These are phyloP conservation scores for Trichoderma koningii DNA, from an alignment of 2,329 filamentous ascomycete genomes.

Conservation along the genomic window DNA sequence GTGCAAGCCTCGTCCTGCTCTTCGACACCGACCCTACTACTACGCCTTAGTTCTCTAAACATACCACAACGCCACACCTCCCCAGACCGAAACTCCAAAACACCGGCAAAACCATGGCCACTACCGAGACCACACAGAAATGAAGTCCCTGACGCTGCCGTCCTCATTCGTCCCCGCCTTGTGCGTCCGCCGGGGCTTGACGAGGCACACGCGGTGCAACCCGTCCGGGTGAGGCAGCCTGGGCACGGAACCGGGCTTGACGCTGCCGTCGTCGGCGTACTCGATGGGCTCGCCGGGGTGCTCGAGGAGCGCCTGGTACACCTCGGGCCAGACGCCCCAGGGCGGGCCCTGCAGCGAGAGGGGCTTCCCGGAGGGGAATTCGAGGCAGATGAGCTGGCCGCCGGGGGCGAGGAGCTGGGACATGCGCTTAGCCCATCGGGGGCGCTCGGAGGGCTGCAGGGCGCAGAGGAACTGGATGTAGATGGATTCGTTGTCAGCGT, in stretches of 20 bases:
- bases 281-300: conserved; percentile 67
- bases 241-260: conserved; percentile 44
- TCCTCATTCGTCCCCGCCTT: conserved; percentile 48
- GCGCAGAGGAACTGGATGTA: conserved; percentile 61
- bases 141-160: conserved; percentile 53
- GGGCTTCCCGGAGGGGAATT: conserved; percentile 75
- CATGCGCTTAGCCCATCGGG: conserved; percentile 57
- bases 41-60: not conserved
- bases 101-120: not conserved
- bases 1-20: not conserved
- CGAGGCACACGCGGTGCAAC: conserved; percentile 50
- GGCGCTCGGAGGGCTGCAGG: conserved; percentile 55
- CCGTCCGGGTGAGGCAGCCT: conserved; percentile 37
- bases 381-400: conserved; percentile 65
- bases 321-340: conserved; percentile 66
- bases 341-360: conserved; percentile 69
- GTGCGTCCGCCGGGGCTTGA: conserved; percentile 55
- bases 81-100: not conserved
- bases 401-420: conserved; percentile 50
- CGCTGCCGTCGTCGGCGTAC: conserved; percentile 54
- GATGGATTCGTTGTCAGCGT: conserved; percentile 4
- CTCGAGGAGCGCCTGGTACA: conserved; percentile 71
- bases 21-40: not conserved
- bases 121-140: conserved; percentile 55
- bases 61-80: not conserved